Evolutionary conservation across 179 eudicot species (phyloP), one percentile per base, ranked within the genome.

Genomic region (Spergularia azorica): DNA sequence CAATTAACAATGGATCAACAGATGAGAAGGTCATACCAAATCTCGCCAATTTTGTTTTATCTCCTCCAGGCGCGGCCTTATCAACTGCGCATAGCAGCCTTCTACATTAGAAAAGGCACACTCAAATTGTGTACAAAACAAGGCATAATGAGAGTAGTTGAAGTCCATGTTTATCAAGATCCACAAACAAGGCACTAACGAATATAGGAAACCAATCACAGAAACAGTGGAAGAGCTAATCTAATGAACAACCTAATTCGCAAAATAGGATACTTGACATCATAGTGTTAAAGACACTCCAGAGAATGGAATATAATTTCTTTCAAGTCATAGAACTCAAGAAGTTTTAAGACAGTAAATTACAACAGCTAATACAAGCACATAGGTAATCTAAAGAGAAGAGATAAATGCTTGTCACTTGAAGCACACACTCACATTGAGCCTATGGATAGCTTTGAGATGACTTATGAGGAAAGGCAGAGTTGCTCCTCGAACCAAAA

Each of bases 11-110:
- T 18, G 9, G 66, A 77, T 16, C 18, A 57, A 69, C 10, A 16
- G 18, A 64, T 15, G 76, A 50, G 14, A 36, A 39, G 18, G 48
- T 20, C 87, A 83, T 89, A 90, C 95, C 89, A 74, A 82, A 38
- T 67, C 84, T 72, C 85, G 86, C 87, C 89, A 83, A 76, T 84
- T 88, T 77, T 83, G 75, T 83, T 84, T 86, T 70, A 92, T 88
- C 79, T 82, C 86, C 83, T 89, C 93, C 84, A 89, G 54, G 21
- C 78, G 80, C 56, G 95, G 97, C 76, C 88, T 83, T 71, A 92
- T 58, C 75, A 90, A 76, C 97, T 92, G 89, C 82, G 78, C 16
- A 59, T 21, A 36, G 59, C 59, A 50, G 67, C 72, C 26, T 17
- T 52, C 26, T 15, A 71, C 16, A 21, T 54, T 71, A 16, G 32